Base-by-base conservation (phyloP, 495 filamentous ascomycete genomes). In the Penicillium antarcticum region DNA sequence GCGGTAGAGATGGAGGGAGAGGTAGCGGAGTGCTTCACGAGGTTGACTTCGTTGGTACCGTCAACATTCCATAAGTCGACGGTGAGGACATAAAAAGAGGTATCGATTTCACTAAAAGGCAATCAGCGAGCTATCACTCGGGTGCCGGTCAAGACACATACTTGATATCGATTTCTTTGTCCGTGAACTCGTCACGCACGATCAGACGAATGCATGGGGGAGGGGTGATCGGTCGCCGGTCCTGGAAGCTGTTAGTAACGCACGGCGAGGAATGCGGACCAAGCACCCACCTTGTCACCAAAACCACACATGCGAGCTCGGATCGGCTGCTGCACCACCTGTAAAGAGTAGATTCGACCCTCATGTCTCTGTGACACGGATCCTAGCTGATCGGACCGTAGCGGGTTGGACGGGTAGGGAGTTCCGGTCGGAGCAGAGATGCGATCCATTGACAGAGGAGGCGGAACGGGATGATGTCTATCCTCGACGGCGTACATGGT, bases 251-350 rank as follows among this genome's bases (percentile, higher is more conserved):
- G 51, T 54, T 49, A 36, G 21, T 26, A 14, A 41, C 32, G 52
- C 4, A 2, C 24, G 16, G 24, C 33, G 29, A 14, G 17, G 11
- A 18, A 24, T 9, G 13, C 32, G 19, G 43, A 35, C 51, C 43
- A 5, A 45, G 45, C 21, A 61, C 76, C 32, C 66, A 95, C 91
- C 81, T 98, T 98, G 69, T 98, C 94, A 47, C 94, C 94, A 76
- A 97, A 98, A 2, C 94, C 94, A 76, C 94, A 98, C 94, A 98
- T 98, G 42, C 94, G 88, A 55, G 94, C 94, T 46, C 94, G 87
- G 55, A 90, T 78, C 42, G 94, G 94, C 64, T 98, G 94, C 70
- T 98, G 94, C 46, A 89, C 86, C 47, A 97, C 88, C 54, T 85
- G 76, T 47, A 98, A 78, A 42, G 86, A 88, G 77, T 71, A 83